A percentile compares a stretch with the other conserved stretches of the same genome.
These are phyloP conservation scores for Trichoderma sp. DNA, from an alignment of 2,329 filamentous ascomycete species.

Conservation along the genomic window DNA sequence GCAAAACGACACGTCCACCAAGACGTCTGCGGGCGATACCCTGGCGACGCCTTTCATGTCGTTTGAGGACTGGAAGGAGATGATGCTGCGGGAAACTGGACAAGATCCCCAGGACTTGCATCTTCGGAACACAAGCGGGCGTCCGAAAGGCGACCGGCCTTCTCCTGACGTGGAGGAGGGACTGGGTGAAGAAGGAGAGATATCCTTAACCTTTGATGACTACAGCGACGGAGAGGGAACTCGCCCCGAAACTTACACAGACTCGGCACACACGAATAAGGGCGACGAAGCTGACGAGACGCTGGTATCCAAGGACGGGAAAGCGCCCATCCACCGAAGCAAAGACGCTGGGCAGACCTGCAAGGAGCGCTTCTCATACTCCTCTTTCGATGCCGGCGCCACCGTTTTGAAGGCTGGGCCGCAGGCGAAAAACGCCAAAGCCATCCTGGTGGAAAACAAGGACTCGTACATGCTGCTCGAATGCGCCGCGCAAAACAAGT, in stretches of 20 bases:
- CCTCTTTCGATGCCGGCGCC: constrained; percentile 94
- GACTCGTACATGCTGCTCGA: constrained; percentile 97
- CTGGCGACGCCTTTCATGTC: constrained; percentile 68
- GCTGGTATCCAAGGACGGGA: constrained; percentile 46
- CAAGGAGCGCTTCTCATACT: constrained; percentile 96
- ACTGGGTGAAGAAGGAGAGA: constrained; percentile 84
- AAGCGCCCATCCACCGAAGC: constrained; percentile 61
- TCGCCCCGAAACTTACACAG: background rate
- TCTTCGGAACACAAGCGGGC: constrained; percentile 56
- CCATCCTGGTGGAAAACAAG: constrained; percentile 92
- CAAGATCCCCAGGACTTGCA: constrained; percentile 67
- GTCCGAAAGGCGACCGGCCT: constrained; percentile 44
- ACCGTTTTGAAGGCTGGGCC: constrained; percentile 87
- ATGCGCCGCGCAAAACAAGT: constrained; percentile 83
- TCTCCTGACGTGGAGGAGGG: constrained; percentile 65
- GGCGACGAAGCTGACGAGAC: constrained; percentile 35
- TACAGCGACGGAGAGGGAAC: constrained; percentile 26
- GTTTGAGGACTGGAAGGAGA: constrained; percentile 97
- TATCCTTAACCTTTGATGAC: constrained; percentile 55
- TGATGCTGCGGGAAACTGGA: constrained; percentile 81
- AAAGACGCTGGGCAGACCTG: constrained; percentile 97
- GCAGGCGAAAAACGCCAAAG: constrained; percentile 81
- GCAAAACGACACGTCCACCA: background rate
- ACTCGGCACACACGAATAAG: constrained; percentile 3
- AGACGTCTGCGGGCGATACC: constrained; percentile 17